Evolutionary conservation across 2,329 filamentous ascomycete genomes (phyloP).

Genomic region (Dothistroma septosporum): DNA sequence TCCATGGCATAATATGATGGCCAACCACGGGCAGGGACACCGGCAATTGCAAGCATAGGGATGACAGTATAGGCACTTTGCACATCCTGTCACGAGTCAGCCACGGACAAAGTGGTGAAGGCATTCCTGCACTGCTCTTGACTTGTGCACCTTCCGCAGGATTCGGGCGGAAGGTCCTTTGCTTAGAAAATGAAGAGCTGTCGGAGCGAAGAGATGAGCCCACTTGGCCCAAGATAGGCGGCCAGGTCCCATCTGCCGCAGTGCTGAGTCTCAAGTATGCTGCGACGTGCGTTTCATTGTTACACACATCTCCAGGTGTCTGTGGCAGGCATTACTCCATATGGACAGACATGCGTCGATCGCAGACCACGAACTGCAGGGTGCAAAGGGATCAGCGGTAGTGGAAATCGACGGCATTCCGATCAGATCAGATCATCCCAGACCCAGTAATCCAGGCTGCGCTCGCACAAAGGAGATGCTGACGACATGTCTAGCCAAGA

Average conservation of each 20-base stretch:
- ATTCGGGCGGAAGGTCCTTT: too few species aligned
- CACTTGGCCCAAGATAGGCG: not conserved
- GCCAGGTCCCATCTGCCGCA: not conserved
- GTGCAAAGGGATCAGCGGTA: not conserved
- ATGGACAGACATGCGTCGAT: constrained; percentile 12
- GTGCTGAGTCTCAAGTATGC: constrained; percentile 10
- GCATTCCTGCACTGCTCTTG: not conserved
- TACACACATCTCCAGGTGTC: constrained; percentile 6
- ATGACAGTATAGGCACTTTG: not conserved
- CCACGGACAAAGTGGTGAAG: not conserved
- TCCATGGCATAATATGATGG: not conserved
- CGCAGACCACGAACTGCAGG: not conserved
- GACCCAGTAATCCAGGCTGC: not conserved
- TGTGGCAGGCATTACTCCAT: constrained; percentile 3
- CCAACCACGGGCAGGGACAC: not conserved
- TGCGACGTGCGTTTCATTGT: constrained; percentile 11
- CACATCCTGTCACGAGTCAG: not conserved
- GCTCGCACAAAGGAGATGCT: not conserved
- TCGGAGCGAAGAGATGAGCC: not conserved
- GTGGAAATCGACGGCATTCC: not conserved
- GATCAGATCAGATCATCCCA: not conserved
- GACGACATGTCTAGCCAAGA: not conserved
- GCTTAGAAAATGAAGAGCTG: not conserved
- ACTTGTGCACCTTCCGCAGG: not conserved
- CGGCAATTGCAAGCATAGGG: not conserved